Base-by-base conservation (phyloP, 805 yeast species). In the Nakazawaea pomicola region DNA sequence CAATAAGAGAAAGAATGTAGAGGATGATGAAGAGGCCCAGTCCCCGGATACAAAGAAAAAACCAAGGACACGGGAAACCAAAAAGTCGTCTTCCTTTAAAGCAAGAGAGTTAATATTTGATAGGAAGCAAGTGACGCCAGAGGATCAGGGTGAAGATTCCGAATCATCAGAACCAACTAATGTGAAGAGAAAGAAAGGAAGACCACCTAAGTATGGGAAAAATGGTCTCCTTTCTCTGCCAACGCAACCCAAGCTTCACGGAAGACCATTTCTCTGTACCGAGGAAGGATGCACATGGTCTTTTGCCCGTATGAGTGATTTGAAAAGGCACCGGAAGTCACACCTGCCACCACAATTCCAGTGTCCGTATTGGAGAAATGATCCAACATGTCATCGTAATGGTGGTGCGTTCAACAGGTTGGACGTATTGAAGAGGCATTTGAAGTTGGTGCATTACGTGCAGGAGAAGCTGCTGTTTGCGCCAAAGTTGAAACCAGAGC, bases 371-470 rank as follows among this genome's bases (percentile, higher is more conserved):
- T 82, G 85, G 84, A 68, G 68, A 41, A 65, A 70, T 19, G 84
- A 79, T 49, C 78, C 81, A 4, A 74, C 83, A 6, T 83, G 90
- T 55, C 93, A 83, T 57, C 68, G 83, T 41, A 82, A 81, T 48
- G 86, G 83, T 16, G 90, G 91, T 12, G 74, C 86, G 0, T 84
- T 84, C 60, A 78, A 77, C 51, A 66, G 93, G 33, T 60, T 82
- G 45, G 93, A 84, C 53, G 90, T 84, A 23, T 63, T 83, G 47
- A 83, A 83, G 49, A 68, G 93, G 33, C 93, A 84, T 58, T 61
- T 84, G 41, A 68, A 75, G 39, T 65, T 83, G 30, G 87, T 83
- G 32, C 93, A 84, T 58, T 80, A 70, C 54, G 78, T 76, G 24
- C 76, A 66, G 38, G 36, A 35, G 15, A 12, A 16, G 14, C 28